Conservation (phyloP, 2,329 filamentous ascomycete genomes). For the Sporothrix sp. region DNA sequence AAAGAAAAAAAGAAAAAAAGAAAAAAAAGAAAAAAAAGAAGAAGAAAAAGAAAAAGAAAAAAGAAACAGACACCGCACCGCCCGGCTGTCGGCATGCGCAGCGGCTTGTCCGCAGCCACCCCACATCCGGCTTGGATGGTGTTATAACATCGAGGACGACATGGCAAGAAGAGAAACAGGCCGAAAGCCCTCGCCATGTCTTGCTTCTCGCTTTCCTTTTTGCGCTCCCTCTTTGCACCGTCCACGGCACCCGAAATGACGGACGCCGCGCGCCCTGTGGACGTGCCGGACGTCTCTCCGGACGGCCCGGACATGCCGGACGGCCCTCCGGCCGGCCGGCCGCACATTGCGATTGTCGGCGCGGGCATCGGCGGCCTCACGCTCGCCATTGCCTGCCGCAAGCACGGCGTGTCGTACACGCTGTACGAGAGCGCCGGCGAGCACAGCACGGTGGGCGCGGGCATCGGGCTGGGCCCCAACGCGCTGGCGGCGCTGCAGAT, state of each 20-base stretch:
- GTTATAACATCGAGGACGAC: not conserved
- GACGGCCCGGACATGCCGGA: no score
- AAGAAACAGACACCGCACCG: no score
- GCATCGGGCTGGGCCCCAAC: constrained; percentile 28
- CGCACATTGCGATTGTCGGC: constrained; percentile 30
- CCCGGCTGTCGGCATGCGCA: no score
- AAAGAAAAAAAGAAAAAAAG: not conserved
- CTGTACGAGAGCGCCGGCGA: constrained; percentile 27
- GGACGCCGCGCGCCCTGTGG: no score
- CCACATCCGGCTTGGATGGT: no score
- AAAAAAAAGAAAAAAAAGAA: not conserved
- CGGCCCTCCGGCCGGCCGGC: constrained; percentile 21
- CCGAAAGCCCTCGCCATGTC: not conserved
- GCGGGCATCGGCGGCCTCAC: constrained; percentile 32
- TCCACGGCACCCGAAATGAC: not conserved
- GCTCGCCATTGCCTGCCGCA: constrained; percentile 26
- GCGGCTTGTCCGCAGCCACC: constrained; percentile 3
- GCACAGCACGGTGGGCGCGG: constrained; percentile 29
- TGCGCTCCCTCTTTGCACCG: not conserved
- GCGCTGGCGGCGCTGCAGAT: constrained; percentile 21
- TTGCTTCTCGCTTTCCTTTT: not conserved
- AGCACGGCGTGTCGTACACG: constrained; percentile 23
- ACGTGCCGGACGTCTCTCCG: no score
- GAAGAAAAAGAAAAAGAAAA: no score
- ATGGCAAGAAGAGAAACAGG: not conserved